These are phyloP conservation scores for Viola pubescens DNA, from an alignment of 441 rosid genomes.

Conservation along the genomic window DNA sequence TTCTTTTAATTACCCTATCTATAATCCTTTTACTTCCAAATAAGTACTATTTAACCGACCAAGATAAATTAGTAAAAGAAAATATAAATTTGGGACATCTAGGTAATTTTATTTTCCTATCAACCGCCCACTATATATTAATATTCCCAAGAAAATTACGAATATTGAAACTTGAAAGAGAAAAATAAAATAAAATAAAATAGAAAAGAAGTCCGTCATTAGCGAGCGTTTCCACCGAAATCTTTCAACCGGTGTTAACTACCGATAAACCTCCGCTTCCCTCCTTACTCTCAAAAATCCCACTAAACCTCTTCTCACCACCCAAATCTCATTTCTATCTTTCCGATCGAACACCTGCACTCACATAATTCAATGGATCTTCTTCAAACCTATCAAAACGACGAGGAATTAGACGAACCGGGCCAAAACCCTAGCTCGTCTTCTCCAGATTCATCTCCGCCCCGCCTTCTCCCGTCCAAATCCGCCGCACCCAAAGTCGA, in stretches of 20 bases:
- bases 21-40: no score
- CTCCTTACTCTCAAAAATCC: neutral
- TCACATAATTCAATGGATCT: constrained; percentile 41
- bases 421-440: constrained; percentile 32
- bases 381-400: constrained; percentile 43
- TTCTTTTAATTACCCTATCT: no score
- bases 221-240: no score
- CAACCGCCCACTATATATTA: neutral
- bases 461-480: constrained; percentile 60
- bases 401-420: constrained; percentile 22
- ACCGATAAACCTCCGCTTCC: neutral
- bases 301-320: neutral
- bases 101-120: no score
- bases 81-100: no score
- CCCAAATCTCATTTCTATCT: neutral
- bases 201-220: neutral
- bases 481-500: constrained; percentile 90
- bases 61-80: no score
- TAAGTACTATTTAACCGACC: no score
- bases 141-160: neutral
- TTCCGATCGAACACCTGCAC: neutral
- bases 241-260: neutral
- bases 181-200: no score
- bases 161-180: no score
- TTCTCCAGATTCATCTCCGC: constrained; percentile 79